phyloP scores from a whole-genome alignment of 1,139 yeast species.

The Debaryomyces subglobosus region DNA sequence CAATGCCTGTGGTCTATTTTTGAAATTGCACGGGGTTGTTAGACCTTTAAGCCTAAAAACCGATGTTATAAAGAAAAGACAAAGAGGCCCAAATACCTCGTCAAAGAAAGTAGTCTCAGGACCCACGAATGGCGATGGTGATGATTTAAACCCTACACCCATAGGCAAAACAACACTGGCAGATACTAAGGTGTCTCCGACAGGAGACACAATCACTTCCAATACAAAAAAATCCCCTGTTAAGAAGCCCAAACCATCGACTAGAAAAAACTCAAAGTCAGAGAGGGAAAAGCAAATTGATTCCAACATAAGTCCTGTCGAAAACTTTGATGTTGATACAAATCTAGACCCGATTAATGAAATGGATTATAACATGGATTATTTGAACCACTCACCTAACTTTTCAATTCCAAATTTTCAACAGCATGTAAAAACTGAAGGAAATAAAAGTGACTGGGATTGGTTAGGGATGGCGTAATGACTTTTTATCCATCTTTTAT shows the following conservation, averaged over 20 bases:
- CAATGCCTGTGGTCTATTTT: slow-evolving; percentile 62
- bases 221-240: slow-evolving; percentile 3
- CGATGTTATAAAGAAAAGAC: slow-evolving; percentile 84
- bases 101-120: slow-evolving; percentile 10
- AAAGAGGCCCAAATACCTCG: slow-evolving; percentile 11
- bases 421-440: not conserved
- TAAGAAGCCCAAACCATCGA: slow-evolving; percentile 3
- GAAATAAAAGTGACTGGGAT: slow-evolving; percentile 33
- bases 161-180: slow-evolving; percentile 14
- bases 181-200: not conserved
- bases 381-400: slow-evolving; percentile 8
- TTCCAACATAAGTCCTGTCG: not conserved
- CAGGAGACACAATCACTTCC: not conserved
- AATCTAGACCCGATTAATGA: slow-evolving; percentile 19
- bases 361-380: slow-evolving; percentile 15
- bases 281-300: not conserved
- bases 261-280: not conserved
- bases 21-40: slow-evolving; percentile 60
- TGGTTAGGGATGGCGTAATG: slow-evolving; percentile 44
- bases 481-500: slow-evolving; percentile 8
- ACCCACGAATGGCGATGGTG: slow-evolving; percentile 33
- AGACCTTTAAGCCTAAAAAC: slow-evolving; percentile 73
- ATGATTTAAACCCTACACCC: slow-evolving; percentile 40
- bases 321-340: slow-evolving; percentile 1
- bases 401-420: slow-evolving; percentile 1